Conservation (phyloP, 176 grass and related monocot genomes). For the Carex cristatella region DNA sequence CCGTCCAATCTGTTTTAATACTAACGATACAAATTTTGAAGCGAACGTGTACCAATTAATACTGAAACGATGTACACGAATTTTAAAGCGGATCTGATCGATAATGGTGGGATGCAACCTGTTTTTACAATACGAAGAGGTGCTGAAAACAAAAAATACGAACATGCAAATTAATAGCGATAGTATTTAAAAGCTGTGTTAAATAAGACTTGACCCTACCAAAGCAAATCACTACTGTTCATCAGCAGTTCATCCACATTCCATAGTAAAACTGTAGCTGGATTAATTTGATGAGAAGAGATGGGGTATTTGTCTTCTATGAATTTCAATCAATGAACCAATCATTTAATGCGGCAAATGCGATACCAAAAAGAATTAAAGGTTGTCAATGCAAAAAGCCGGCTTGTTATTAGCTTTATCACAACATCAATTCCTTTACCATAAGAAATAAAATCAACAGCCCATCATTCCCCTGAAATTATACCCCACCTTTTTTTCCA, state of each 20-base stretch:
- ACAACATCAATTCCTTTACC: conserved; percentile 20
- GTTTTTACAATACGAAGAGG: too few relatives aligned
- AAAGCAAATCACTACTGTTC: not conserved
- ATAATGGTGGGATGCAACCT: too few relatives aligned
- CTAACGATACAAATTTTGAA: too few relatives aligned
- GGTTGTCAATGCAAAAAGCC: not conserved
- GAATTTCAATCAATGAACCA: conserved; percentile 60
- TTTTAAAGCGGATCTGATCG: too few relatives aligned
- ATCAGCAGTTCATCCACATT: conserved; percentile 7
- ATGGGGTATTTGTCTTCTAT: conserved; percentile 13
- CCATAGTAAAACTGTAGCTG: not conserved
- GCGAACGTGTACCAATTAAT: too few relatives aligned
- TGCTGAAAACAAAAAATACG: not conserved
- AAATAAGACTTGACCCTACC: not conserved
- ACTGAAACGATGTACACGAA: too few relatives aligned
- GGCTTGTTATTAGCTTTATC: conserved; percentile 38
- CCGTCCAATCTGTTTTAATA: too few relatives aligned
- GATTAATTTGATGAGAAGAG: not conserved
- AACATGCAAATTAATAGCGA: not conserved
- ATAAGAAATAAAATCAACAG: conserved; percentile 33
- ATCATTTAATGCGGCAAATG: conserved; percentile 47
- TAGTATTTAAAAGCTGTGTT: not conserved
- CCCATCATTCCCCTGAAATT: conserved; percentile 69
- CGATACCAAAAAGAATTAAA: conserved; percentile 26
- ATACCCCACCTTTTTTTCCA: conserved; percentile 43